phyloP scores from a whole-genome alignment of 176 grass and related monocot genomes.

The Phoenix roebelenii region DNA sequence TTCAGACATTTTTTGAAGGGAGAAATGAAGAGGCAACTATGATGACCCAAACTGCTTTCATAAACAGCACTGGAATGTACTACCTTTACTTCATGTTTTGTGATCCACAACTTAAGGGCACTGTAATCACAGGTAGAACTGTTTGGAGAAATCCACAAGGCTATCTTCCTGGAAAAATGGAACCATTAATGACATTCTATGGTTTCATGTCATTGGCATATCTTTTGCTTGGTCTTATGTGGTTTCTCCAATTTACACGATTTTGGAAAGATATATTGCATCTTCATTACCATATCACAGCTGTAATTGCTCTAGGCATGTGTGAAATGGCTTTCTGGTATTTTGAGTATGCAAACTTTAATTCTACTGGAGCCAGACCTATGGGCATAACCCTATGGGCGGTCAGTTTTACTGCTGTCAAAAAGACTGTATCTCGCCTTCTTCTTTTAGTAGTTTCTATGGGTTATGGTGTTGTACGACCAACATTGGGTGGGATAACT shows the following conservation, averaged over 20 bases:
- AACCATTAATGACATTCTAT: slow-evolving; percentile 89
- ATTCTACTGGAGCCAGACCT: slow-evolving; percentile 80
- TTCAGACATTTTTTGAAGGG: slow-evolving; percentile 92
- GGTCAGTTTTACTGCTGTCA: slow-evolving; percentile 95
- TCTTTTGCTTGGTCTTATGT: slow-evolving; percentile 80
- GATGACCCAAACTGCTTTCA: slow-evolving; percentile 42
- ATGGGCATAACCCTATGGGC: slow-evolving; percentile 97
- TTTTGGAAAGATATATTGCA: slow-evolving; percentile 87
- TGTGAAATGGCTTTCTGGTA: slow-evolving; percentile 99
- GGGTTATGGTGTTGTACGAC: slow-evolving; percentile 83
- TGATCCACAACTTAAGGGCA: slow-evolving; percentile 68
- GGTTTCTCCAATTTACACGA: slow-evolving; percentile 87
- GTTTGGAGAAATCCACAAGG: slow-evolving; percentile 98
- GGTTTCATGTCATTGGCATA: slow-evolving; percentile 96
- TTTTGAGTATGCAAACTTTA: slow-evolving; percentile 96
- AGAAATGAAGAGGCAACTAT: slow-evolving; percentile 53
- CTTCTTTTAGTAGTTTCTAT: slow-evolving; percentile 90
- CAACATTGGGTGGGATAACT: slow-evolving; percentile 80
- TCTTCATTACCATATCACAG: slow-evolving; percentile 95
- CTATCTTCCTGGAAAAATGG: slow-evolving; percentile 99
- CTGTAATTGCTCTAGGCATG: slow-evolving; percentile 96
- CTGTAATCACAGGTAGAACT: slow-evolving; percentile 75
- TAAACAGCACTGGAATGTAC: slow-evolving; percentile 95
- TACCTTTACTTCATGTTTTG: slow-evolving; percentile 99
- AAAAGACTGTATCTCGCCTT: slow-evolving; percentile 93